These are phyloP conservation scores for Cucurbita maxima DNA, from an alignment of 306 rosid species.

Conservation along the genomic window DNA sequence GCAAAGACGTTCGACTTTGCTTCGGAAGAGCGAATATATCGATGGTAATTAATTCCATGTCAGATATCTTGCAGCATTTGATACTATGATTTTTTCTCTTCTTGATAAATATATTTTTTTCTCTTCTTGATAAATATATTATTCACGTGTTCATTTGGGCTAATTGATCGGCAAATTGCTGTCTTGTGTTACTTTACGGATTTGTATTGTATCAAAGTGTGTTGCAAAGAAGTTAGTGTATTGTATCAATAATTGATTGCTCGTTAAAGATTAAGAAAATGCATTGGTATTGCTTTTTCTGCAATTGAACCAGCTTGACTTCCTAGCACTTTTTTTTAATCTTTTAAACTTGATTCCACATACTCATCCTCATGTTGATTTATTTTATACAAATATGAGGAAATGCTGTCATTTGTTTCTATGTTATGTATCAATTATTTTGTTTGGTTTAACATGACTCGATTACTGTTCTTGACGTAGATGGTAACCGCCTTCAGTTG, in stretches of 20 bases:
- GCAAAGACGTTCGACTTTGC: slow-evolving; percentile 73
- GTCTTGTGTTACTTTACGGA: background rate
- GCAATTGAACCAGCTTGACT: background rate
- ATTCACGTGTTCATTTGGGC: background rate
- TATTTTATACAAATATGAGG: background rate
- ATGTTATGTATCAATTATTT: background rate
- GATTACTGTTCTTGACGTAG: background rate
- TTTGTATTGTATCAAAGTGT: background rate
- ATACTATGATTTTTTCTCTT: background rate
- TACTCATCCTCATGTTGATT: background rate
- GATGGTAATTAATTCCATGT: slow-evolving; percentile 31
- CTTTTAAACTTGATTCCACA: background rate
- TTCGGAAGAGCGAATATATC: slow-evolving; percentile 73
- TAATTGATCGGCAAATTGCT: background rate
- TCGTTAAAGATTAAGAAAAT: background rate
- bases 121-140: background rate
- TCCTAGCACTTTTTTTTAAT: background rate
- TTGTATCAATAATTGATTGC: background rate
- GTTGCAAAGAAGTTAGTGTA: background rate
- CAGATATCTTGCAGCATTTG: background rate
- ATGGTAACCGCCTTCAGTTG: background rate
- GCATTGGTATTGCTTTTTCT: background rate
- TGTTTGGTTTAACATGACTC: background rate
- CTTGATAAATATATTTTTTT: too few species aligned
- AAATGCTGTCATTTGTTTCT: background rate